These are phyloP conservation scores for Amyloporia xantha DNA, from an alignment of 768 basidiomycete species.

Conservation along the genomic window DNA sequence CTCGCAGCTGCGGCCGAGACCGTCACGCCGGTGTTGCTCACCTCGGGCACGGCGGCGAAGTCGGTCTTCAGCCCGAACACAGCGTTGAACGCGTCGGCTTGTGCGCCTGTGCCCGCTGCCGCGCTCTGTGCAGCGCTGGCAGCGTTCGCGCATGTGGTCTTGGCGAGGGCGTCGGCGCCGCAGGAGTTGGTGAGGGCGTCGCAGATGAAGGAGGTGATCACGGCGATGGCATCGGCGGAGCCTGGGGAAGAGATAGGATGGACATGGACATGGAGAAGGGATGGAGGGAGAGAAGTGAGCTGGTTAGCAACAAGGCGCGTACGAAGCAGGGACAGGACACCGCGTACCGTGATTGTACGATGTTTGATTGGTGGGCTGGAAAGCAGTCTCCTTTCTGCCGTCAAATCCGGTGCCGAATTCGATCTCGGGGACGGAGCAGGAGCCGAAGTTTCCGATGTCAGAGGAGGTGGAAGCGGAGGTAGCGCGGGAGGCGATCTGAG, in stretches of 20 bases:
- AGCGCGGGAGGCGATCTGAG: slow-evolving; percentile 11
- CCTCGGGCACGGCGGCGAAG: slow-evolving; percentile 40
- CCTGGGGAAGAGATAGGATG: slow-evolving; percentile 27
- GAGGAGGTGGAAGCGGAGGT: slow-evolving; percentile 5
- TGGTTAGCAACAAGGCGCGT: not conserved
- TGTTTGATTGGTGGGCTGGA: slow-evolving; percentile 44
- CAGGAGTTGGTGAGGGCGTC: slow-evolving; percentile 48
- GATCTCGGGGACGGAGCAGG: too few relatives aligned
- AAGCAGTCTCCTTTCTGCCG: slow-evolving; percentile 45
- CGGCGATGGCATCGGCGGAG: slow-evolving; percentile 52
- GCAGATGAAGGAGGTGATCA: slow-evolving; percentile 55
- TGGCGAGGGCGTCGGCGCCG: slow-evolving; percentile 47
- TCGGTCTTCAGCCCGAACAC: slow-evolving; percentile 47
- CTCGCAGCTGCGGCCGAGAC: slow-evolving; percentile 23
- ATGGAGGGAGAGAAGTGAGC: slow-evolving; percentile 4
- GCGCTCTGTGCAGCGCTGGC: slow-evolving; percentile 22
- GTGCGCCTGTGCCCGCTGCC: slow-evolving; percentile 34
- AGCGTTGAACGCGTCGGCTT: slow-evolving; percentile 59
- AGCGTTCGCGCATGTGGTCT: slow-evolving; percentile 39
- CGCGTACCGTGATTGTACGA: slow-evolving; percentile 5
- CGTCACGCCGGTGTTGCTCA: slow-evolving; percentile 34
- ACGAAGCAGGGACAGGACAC: not conserved
- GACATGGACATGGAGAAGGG: too few relatives aligned
- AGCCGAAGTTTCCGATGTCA: slow-evolving; percentile 8
- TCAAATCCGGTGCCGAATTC: slow-evolving; percentile 50